Evolutionary conservation across 306 rosid species (phyloP), one percentile per base, ranked within the genome.

Genomic region (Malus asiatica): DNA sequence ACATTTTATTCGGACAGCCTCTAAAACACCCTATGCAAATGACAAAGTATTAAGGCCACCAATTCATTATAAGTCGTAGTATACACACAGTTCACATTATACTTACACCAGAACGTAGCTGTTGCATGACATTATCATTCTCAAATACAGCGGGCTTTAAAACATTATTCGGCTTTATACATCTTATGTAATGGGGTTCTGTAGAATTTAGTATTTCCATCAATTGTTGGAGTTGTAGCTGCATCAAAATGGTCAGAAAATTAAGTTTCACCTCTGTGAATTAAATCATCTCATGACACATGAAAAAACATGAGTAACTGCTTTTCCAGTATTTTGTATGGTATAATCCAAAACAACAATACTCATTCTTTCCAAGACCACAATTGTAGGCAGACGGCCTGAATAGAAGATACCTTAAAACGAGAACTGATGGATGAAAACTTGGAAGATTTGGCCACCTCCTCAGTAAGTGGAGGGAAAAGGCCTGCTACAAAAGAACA

Each of bases 401-500:
- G 51, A 61, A 38, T 68, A 66, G 72, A 70, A 73, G 73, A 76
- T 85, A 92, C 98, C 97, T 85, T 95, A 77, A 92, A 90, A 76
- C 97, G 93, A 78, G 96, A 79, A 82, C 98, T 97, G 78, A 92
- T 95, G 44, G 98, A 95, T 78, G 98, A 86, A 85, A 95, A 95
- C 82, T 95, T 95, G 7, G 97, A 84, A 65, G 90, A 80, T 82
- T 95, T 95, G 81, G 90, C 83, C 29, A 87, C 65, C 84, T 91
- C 97, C 88, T 88, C 98, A 44, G 93, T 77, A 75, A 87, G 85
- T 67, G 97, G 84, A 82, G 96, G 91, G 76, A 88, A 90, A 79
- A 95, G 95, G 68, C 85, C 84, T 32, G 93, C 87, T 80, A 95
- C 96, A 81, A 95, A 95, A 75, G 91, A 63, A 86, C 98, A 95